phyloP scores from a whole-genome alignment of 2,329 filamentous ascomycete genomes.

The Pleurostoma richardsiae region DNA sequence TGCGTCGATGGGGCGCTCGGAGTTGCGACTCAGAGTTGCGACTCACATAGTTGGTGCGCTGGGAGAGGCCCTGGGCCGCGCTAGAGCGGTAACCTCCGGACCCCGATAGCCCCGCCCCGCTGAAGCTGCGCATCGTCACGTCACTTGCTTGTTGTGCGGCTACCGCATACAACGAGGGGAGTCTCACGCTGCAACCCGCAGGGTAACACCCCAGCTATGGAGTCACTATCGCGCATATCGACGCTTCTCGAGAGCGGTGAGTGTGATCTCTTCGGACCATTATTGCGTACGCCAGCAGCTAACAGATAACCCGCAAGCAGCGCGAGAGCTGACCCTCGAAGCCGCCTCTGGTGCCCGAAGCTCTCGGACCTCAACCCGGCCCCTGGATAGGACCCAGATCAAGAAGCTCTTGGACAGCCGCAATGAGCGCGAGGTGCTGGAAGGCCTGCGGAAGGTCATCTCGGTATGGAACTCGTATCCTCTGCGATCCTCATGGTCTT shows the following conservation, averaged over 20 bases:
- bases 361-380: conserved; percentile 55
- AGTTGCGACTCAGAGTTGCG: no score
- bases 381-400: conserved; percentile 75
- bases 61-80: no score
- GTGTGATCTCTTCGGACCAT: conserved; percentile 15
- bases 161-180: no score
- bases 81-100: no score
- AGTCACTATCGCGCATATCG: conserved; percentile 92
- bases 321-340: conserved; percentile 95
- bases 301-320: conserved; percentile 38
- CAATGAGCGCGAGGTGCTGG: conserved; percentile 86
- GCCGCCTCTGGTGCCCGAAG: conserved; percentile 83
- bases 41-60: no score
- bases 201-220: conserved; percentile 56
- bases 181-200: no score
- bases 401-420: conserved; percentile 94
- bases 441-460: conserved; percentile 83
- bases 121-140: neutral
- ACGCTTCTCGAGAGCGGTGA: conserved; percentile 90
- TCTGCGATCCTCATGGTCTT: neutral
- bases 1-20: no score
- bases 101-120: neutral
- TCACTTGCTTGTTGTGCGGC: neutral
- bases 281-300: conserved; percentile 3
- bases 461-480: conserved; percentile 53